Conservation (phyloP, 306 rosid genomes). For the Citrullus colocynthis region DNA sequence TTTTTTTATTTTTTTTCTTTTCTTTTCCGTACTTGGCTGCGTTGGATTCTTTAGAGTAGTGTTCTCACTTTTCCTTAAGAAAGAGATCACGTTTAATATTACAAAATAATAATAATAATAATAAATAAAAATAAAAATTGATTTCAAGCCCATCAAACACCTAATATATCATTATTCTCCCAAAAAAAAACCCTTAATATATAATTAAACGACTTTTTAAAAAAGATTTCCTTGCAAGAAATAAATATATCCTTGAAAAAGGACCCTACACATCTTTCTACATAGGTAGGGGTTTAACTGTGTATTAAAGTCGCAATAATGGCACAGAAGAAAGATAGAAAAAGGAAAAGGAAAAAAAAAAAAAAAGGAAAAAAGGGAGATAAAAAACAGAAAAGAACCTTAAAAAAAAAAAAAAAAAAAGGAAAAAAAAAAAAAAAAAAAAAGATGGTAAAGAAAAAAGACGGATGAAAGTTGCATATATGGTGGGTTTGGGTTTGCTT, state of each 20-base stretch:
- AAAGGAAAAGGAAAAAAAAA: background rate
- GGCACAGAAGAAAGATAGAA: background rate
- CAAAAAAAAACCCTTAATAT: background rate
- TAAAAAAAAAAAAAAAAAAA: background rate
- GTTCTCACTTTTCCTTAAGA: background rate
- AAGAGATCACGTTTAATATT: background rate
- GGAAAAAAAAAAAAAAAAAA: background rate
- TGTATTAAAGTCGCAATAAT: background rate
- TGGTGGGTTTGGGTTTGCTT: conserved; percentile 5
- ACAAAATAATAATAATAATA: no score
- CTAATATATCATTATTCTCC: background rate
- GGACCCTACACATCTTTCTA: background rate
- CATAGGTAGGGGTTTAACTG: background rate
- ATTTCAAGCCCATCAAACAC: background rate
- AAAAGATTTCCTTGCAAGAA: background rate
- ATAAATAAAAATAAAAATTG: background rate
- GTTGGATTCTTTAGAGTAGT: background rate
- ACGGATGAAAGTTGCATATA: conserved; percentile 4
- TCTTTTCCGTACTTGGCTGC: background rate
- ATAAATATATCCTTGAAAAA: background rate
- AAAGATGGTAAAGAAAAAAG: background rate
- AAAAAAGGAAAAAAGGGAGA: background rate
- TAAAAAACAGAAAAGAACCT: no score
- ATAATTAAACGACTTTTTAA: background rate
- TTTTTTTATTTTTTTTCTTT: background rate